Evolutionary conservation across 768 basidiomycete species (phyloP), one percentile per base, ranked within the genome.

Genomic region (Tylopilus sp.): DNA sequence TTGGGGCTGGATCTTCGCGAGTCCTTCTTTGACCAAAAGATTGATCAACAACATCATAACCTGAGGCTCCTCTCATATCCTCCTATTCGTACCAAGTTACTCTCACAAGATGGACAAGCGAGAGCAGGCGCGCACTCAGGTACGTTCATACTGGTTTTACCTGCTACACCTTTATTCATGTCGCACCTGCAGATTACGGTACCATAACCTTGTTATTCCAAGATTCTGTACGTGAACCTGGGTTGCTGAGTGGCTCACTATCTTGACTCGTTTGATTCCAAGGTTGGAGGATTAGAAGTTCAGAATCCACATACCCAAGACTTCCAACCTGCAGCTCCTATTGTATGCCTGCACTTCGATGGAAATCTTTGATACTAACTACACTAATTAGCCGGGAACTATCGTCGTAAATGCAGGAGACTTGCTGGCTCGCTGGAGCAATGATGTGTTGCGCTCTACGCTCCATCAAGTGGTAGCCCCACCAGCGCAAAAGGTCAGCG

Each of bases 351-450:
- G 10, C 10, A 37, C 69, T 22, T 36, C 44, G 19, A 48, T 2
- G 25, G 33, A 46, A 10, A 11, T n/a, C 24, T 45, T 19, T 12
- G 22, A 16, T 10, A 25, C 41, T 59, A 48, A 69, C 42, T 19
- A 14, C 19, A 29, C 13, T 40, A 38, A 30, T 38, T 61, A 92
- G 87, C 84, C 87, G 14, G 88, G 79, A 14, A 89, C 90, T 2
- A 86, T 92, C 48, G 86, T 93, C 28, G 78, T 93, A 34, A 93
- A 92, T 59, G 84, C 86, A 9, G 91, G 87, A 4, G 90, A 93
- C 65, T 76, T 92, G 24, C 74, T 92, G 13, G 79, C 85, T 3
- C 84, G 90, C 45, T 92, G 89, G 90, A 88, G 86, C 60, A 92
- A 92, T 66, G 86, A 89, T 66, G 75, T 84, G 21, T 72, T 92